A percentile compares a stretch with the other conserved stretches of the same genome.
phyloP scores from a whole-genome alignment of 192 early-diverging fungal genomes.

The Backusella tuberculispora region DNA sequence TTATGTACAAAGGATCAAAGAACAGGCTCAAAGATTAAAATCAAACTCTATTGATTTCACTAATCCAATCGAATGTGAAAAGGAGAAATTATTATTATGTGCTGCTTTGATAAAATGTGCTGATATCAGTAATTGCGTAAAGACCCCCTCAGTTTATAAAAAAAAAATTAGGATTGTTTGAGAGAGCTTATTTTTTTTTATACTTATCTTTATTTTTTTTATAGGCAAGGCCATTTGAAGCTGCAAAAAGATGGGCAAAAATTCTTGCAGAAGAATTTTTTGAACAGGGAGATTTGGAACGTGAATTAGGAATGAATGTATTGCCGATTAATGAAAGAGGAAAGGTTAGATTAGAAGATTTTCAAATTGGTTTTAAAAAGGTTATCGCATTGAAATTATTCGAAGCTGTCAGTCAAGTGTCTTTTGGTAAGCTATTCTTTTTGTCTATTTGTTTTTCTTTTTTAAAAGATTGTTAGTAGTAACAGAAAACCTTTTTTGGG shows the following conservation, averaged over 20 bases:
- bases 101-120: conserved; percentile 83
- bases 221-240: conserved; percentile 70
- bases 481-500: neutral
- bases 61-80: conserved; percentile 47
- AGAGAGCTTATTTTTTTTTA: neutral
- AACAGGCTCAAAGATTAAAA: conserved; percentile 59
- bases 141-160: no score
- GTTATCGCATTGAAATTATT: conserved; percentile 56
- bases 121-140: conserved; percentile 78
- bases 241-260: conserved; percentile 73
- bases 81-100: conserved; percentile 66
- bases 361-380: conserved; percentile 55
- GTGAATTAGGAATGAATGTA: conserved; percentile 65
- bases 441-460: neutral
- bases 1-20: conserved; percentile 72
- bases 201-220: neutral
- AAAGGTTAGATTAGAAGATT: conserved; percentile 47
- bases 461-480: neutral
- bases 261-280: conserved; percentile 70
- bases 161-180: no score
- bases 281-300: conserved; percentile 77
- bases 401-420: conserved; percentile 43
- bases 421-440: conserved; percentile 45
- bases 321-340: conserved; percentile 54
- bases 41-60: conserved; percentile 38